Percentiles rank a stretch among this genome's conserved stretches.
Conservation (phyloP, 2,329 filamentous ascomycete genomes). For the Trichophyton verrucosum region DNA sequence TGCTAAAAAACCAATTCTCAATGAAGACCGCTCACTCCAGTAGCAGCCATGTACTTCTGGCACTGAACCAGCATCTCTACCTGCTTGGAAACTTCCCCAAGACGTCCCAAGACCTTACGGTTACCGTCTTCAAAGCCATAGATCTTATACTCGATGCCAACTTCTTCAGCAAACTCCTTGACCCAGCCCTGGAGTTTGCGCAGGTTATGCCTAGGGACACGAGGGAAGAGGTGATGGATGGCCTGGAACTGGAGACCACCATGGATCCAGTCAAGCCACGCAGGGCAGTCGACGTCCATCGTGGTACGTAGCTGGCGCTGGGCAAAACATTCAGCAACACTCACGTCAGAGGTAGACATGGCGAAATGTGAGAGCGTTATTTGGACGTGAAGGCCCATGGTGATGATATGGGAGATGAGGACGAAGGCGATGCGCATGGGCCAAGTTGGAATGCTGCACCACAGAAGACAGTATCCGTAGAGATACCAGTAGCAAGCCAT, state of each 20-base stretch:
- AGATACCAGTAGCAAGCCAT: slow-evolving; percentile 73
- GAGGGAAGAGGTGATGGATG: slow-evolving; percentile 72
- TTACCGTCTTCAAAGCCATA: slow-evolving; percentile 76
- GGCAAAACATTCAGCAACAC: slow-evolving; percentile 71
- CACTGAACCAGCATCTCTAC: slow-evolving; percentile 61
- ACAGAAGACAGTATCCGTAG: slow-evolving; percentile 72
- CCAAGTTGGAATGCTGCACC: slow-evolving; percentile 56
- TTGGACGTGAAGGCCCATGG: slow-evolving; percentile 72
- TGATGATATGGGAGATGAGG: slow-evolving; percentile 66
- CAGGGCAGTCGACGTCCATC: slow-evolving; percentile 81
- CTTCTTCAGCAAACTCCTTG: slow-evolving; percentile 67
- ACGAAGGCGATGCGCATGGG: slow-evolving; percentile 60
- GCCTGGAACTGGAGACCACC: slow-evolving; percentile 82
- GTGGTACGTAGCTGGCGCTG: slow-evolving; percentile 86
- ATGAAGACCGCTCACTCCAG: slow-evolving; percentile 1
- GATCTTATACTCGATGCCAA: slow-evolving; percentile 73
- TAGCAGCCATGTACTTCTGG: slow-evolving; percentile 7
- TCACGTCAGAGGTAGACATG: slow-evolving; percentile 81
- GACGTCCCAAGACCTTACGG: slow-evolving; percentile 56
- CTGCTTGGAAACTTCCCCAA: slow-evolving; percentile 64
- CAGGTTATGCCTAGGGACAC: slow-evolving; percentile 74
- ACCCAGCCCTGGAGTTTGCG: slow-evolving; percentile 62
- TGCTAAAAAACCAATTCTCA: not conserved
- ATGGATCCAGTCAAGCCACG: slow-evolving; percentile 81
- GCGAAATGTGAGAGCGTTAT: slow-evolving; percentile 87